Conservation (phyloP, 192 early-diverging fungal species). For the Linnemannia exigua region DNA sequence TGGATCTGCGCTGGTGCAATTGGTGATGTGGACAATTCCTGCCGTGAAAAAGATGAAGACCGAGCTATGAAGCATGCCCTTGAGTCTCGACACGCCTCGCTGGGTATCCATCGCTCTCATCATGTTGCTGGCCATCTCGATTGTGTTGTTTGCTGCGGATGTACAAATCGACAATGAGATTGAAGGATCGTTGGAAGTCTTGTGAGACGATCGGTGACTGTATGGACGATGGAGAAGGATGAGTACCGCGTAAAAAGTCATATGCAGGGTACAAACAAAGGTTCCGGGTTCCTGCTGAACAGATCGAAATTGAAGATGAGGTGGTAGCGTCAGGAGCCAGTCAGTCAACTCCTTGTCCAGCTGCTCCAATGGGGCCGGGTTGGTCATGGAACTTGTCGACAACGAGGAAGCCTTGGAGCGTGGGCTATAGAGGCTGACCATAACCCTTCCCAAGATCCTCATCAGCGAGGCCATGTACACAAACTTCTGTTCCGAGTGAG, state of each 20-base stretch:
- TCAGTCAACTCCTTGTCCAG: slow-evolving; percentile 62
- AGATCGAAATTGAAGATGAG: slow-evolving; percentile 64
- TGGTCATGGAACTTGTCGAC: slow-evolving; percentile 46
- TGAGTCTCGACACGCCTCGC: slow-evolving; percentile 33
- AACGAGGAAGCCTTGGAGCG: slow-evolving; percentile 52
- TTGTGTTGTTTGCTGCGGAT: slow-evolving; percentile 59
- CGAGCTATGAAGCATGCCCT: slow-evolving; percentile 29
- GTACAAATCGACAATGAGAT: slow-evolving; percentile 61
- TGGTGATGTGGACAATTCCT: slow-evolving; percentile 57
- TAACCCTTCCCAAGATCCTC: slow-evolving; percentile 64
- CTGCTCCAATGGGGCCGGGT: slow-evolving; percentile 63
- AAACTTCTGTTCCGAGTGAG: slow-evolving; percentile 41
- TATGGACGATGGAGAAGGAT: slow-evolving; percentile 71
- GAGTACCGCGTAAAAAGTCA: slow-evolving; percentile 65
- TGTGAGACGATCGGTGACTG: slow-evolving; percentile 45
- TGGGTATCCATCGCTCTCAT: slow-evolving; percentile 37
- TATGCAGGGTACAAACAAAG: slow-evolving; percentile 57
- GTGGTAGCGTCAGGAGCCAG: slow-evolving; percentile 63
- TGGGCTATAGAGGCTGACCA: slow-evolving; percentile 65
- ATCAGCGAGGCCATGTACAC: slow-evolving; percentile 59
- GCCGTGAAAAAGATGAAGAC: slow-evolving; percentile 57
- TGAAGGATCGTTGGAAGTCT: slow-evolving; percentile 35
- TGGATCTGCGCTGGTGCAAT: slow-evolving; percentile 49
- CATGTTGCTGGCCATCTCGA: slow-evolving; percentile 58
- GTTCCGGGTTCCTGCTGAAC: slow-evolving; percentile 52